phyloP scores from a whole-genome alignment of 2,329 filamentous ascomycete species.

The Xylariaceae sp. region DNA sequence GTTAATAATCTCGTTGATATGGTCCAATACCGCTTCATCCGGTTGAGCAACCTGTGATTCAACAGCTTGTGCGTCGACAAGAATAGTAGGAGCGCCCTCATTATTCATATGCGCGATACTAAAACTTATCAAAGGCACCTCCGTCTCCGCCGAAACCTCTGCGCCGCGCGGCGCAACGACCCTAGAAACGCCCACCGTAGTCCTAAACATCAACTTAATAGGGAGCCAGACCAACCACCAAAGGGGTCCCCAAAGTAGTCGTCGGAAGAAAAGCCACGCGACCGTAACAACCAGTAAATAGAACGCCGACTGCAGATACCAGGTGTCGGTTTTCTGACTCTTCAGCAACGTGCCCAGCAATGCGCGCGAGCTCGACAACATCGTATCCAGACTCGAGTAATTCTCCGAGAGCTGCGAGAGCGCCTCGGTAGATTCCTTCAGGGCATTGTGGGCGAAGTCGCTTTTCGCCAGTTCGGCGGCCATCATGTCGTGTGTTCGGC shows the following conservation, averaged over 20 bases:
- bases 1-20: slow-evolving; percentile 52
- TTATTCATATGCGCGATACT: slow-evolving; percentile 29
- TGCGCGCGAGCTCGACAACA: slow-evolving; percentile 68
- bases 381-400: slow-evolving; percentile 72
- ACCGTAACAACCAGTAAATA: slow-evolving; percentile 75
- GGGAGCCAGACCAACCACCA: slow-evolving; percentile 89
- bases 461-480: slow-evolving; percentile 78
- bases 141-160: slow-evolving; percentile 25
- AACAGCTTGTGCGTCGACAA: slow-evolving; percentile 33
- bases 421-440: slow-evolving; percentile 77
- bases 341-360: slow-evolving; percentile 73
- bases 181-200: slow-evolving; percentile 51
- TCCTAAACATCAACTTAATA: slow-evolving; percentile 59
- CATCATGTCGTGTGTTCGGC: slow-evolving; percentile 82
- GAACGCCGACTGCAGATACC: slow-evolving; percentile 90
- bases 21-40: slow-evolving; percentile 42
- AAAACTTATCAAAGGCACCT: slow-evolving; percentile 22
- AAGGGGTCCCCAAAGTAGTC: slow-evolving; percentile 79
- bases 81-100: slow-evolving; percentile 46
- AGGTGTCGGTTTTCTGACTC: slow-evolving; percentile 93
- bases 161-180: slow-evolving; percentile 40
- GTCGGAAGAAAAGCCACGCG: slow-evolving; percentile 77
- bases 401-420: slow-evolving; percentile 74
- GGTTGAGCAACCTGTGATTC: slow-evolving; percentile 15
- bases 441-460: slow-evolving; percentile 82